Evolutionary conservation across 371 early-diverging fungal genomes (phyloP), one percentile per base, ranked within the genome.

Genomic region (Actinomortierella wolfii): DNA sequence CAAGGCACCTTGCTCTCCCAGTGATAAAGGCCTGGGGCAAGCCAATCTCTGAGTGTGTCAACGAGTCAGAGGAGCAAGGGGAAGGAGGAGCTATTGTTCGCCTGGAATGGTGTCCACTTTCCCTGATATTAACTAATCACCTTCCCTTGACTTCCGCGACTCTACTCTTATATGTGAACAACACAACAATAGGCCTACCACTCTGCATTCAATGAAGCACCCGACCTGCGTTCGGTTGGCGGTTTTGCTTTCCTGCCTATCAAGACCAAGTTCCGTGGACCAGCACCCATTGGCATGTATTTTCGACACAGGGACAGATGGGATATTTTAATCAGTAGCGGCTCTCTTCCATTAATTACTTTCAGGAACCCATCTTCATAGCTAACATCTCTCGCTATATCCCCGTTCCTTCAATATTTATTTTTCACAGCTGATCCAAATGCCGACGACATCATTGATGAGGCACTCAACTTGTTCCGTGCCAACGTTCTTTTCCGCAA

Each of bases 401-500:
- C 23, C 40, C 20, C 46, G 41, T 25, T 39, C 43, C 23, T 21
- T 60, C 25, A 3, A 23, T 54, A 44, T 60, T 44, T 53, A 15
- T 21, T 13, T 18, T 28, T 24, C n/a, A 34, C 61, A 86, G 89
- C 81, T 64, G 92, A 89, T 52, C 70, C 84, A 5, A 67, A 73
- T 50, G 77, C 77, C 8, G 91, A 93, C 48, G 99, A 98, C 79
- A 90, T 93, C 51, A 82, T 98, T 61, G 97, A 97, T 64, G 99
- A 98, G 76, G 92, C 97, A 20, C 74, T 98, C 51, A 86, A 84
- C 62, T 78, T 96, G 55, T 98, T 95, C 83, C 90, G 97, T 42
- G 95, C 97, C 65, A 98, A 98, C 82, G 92, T 92, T 76, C 84
- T 97, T 47, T 98, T 97, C 85, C 89, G 94, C 63, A 97, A 97